Evolutionary conservation across 108 stramenopile genomes (phyloP).

Genomic region (Conticribra guillardii): DNA sequence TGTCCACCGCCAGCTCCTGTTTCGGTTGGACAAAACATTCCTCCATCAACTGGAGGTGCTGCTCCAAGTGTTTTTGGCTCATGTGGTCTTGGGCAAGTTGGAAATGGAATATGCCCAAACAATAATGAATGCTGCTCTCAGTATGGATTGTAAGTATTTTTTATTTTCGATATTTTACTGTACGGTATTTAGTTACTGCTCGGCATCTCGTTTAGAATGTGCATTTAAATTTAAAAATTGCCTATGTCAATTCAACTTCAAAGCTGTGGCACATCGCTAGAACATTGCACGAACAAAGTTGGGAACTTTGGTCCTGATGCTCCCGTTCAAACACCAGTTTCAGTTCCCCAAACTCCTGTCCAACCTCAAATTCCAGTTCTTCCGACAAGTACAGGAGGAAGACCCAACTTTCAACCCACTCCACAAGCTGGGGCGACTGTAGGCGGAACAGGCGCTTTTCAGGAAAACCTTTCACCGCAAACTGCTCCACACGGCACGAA

Average conservation of each 20-base stretch:
- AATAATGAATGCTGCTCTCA: conserved; percentile 14
- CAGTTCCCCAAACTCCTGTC: neutral
- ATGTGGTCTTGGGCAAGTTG: neutral
- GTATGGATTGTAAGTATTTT: conserved; percentile 13
- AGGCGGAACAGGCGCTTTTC: neutral
- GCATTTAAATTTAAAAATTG: neutral
- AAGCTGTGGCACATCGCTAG: conserved; percentile 17
- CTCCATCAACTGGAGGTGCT: neutral
- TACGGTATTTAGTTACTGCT: too few species aligned
- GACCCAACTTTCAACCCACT: neutral
- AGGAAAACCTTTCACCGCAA: neutral
- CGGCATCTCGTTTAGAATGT: too few species aligned
- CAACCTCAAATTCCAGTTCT: neutral
- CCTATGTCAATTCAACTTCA: neutral
- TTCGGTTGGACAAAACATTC: neutral
- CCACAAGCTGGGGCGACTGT: neutral
- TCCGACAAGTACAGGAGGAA: neutral
- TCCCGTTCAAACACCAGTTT: neutral
- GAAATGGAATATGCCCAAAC: conserved; percentile 21
- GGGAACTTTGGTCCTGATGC: conserved; percentile 3
- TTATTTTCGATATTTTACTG: neutral
- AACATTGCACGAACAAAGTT: conserved; percentile 26
- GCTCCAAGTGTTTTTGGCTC: neutral
- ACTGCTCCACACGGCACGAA: conserved; percentile 19
- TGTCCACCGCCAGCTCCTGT: conserved; percentile 1